phyloP scores from a whole-genome alignment of 192 early-diverging fungal species.

The Gamsiella multidivaricata region DNA sequence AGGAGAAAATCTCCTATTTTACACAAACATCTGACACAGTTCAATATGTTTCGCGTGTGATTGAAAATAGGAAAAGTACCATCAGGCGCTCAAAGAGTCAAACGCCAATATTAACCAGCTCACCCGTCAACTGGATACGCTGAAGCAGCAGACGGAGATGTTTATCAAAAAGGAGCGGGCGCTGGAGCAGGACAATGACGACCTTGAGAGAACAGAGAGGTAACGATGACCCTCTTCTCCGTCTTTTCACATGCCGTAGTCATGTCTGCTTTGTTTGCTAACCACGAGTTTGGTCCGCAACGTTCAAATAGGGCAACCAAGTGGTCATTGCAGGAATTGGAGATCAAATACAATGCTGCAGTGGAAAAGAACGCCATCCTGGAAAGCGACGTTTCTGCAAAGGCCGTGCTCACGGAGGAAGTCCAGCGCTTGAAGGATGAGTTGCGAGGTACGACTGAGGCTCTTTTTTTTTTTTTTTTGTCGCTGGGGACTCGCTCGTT shows the following conservation, averaged over 20 bases:
- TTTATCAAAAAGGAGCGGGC: conserved; percentile 79
- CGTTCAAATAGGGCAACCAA: conserved; percentile 66
- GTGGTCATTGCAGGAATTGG: conserved; percentile 75
- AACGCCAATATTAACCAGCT: conserved; percentile 73
- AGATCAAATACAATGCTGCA: conserved; percentile 76
- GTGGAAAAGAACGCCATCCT: conserved; percentile 76
- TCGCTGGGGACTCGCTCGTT: background rate
- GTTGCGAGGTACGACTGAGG: conserved; percentile 60
- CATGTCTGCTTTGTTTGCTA: too few relatives aligned
- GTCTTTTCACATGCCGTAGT: conserved; percentile 1
- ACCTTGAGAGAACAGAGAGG: conserved; percentile 77
- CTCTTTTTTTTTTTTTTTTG: background rate
- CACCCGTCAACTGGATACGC: conserved; percentile 78
- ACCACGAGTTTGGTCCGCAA: conserved; percentile 5
- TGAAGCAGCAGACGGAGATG: conserved; percentile 74
- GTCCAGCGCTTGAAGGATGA: conserved; percentile 84
- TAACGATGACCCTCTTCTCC: conserved; percentile 18
- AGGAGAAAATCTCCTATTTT: background rate
- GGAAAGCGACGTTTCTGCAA: conserved; percentile 73
- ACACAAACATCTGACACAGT: conserved; percentile 5
- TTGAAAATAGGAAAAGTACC: conserved; percentile 67
- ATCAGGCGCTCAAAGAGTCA: conserved; percentile 71
- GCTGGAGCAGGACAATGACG: conserved; percentile 83
- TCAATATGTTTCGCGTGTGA: background rate
- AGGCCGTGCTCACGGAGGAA: conserved; percentile 75